Evolutionary conservation across 140 eudicot species (phyloP), one percentile per base, ranked within the genome.

Genomic region (Cichorium intybus): DNA sequence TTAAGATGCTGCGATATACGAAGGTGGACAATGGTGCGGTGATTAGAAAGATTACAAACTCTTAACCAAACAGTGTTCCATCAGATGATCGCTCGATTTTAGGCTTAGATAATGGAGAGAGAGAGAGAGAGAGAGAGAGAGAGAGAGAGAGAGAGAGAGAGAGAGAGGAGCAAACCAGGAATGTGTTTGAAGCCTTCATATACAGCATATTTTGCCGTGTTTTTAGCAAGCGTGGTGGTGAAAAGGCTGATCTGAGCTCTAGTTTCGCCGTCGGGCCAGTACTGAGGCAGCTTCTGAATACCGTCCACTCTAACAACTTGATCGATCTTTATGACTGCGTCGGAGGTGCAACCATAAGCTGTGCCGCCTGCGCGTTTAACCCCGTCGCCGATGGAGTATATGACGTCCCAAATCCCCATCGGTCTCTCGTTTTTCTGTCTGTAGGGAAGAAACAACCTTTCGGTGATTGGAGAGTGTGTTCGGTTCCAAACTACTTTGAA

Each of bases 351-450:
- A 37, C 16, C 2, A 16, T 37, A 37, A 2, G 46, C 46, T 37
- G 46, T 10, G 12, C 46, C 16, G 16, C 46, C 46, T 37, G 46
- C 46, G 9, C 46, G 46, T 37, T 72, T 76, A 23, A 69, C 45
- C 21, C 54, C 3, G 43, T 83, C 82, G 37, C 80, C 60, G 60
- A 67, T 24, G 16, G 75, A 64, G 51, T 59, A 45, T 33, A 83
- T 43, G 34, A 43, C 62, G 16, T 83, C 82, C 85, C 82, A 79
- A 69, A 83, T 43, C 28, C 85, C 85, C 89, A 79, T 83, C 53
- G 58, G 41, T n/a, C 12, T 10, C 17, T 20, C 21, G 60, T 27
- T 55, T 53, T 27, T 28, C 5, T 56, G 7, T 28, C 22, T 26
- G 6, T 22, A 4, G 7, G 0, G 20, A 29, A 7, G 43, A 56